Evolutionary conservation across 495 filamentous ascomycete species (phyloP), one percentile per base, ranked within the genome.

Genomic region (Penicillium soppii): DNA sequence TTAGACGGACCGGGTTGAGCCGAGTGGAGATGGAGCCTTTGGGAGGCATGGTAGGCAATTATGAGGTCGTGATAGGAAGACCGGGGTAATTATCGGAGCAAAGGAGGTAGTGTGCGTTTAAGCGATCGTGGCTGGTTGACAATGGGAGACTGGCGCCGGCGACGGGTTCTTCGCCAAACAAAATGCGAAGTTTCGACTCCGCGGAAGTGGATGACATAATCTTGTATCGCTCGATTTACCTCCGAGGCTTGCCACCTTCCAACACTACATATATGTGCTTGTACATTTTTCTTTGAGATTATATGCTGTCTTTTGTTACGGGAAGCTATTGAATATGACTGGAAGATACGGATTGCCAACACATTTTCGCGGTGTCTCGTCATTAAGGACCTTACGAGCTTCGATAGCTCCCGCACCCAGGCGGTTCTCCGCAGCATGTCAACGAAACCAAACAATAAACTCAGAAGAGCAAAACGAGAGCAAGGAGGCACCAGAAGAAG

Each of bases 1-100:
- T 91, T 25, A 98, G 82, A 47, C 89, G 90, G 52, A 92, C 87
- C 16, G 86, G 83, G 57, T 74, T 74, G 52, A 80, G 68, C 43
- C 70, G 70, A 54, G 76, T 78, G 25, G 69, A 63, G 30, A 64
- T 58, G 41, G 55, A 63, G 50, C 64, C 65, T 58, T 81, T 82
- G 38, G 75, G 65, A 47, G 80, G 75, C 80, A 82, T 83, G 30
- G 37, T 65, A 63, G 42, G 46, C 43, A 43, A 23, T 41, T 22
- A 30, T 36, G 40, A 22, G 17, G 20, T 30, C 50, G 13, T 70
- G 76, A 50, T 72, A 75, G 6, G 65, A 71, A 22, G 21, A 16
- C 13, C 3, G 39, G 71, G 55, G 52, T 42, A 50, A 9, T 68
- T 61, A 64, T 54, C 0, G 30, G 46, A 22, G 29, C 2, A 22